Evolutionary conservation across 306 rosid species (phyloP).

Genomic region (Chamaecrista fasciculata): DNA sequence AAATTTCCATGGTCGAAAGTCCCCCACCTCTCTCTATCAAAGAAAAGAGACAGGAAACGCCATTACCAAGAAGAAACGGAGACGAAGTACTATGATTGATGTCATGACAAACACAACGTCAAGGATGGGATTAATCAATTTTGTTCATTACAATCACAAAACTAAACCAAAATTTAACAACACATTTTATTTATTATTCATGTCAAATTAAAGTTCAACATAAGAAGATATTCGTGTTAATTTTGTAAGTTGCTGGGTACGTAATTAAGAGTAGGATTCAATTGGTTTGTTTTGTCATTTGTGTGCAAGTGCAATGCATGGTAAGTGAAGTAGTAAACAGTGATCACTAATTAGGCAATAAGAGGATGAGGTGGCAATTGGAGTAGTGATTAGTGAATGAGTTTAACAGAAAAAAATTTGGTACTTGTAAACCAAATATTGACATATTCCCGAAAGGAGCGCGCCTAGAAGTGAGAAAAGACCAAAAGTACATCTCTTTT

Average conservation of each 20-base stretch:
- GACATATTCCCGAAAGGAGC: conserved; percentile 30
- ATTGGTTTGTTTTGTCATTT: no score
- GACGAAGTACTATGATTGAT: neutral
- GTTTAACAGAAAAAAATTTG: conserved; percentile 29
- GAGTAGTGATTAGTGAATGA: conserved; percentile 33
- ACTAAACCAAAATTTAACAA: neutral
- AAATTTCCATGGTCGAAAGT: conserved; percentile 34
- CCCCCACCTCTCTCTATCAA: conserved; percentile 37
- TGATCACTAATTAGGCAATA: conserved; percentile 5
- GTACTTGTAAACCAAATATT: conserved; percentile 38
- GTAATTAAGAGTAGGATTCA: no score
- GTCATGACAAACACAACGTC: neutral
- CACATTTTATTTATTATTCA: no score
- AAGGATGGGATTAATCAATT: neutral
- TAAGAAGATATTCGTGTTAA: no score
- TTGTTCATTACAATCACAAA: neutral
- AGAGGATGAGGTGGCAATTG: conserved; percentile 28
- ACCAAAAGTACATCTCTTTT: conserved; percentile 45
- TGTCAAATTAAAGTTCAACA: no score
- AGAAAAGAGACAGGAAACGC: conserved; percentile 8
- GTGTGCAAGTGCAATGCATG: no score
- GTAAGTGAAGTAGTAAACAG: no score
- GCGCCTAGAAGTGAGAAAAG: conserved; percentile 40
- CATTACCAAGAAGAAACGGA: conserved; percentile 35
- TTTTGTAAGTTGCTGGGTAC: no score